These are phyloP conservation scores for Gymnopilus junonius DNA, from an alignment of 768 basidiomycete species.

Conservation along the genomic window DNA sequence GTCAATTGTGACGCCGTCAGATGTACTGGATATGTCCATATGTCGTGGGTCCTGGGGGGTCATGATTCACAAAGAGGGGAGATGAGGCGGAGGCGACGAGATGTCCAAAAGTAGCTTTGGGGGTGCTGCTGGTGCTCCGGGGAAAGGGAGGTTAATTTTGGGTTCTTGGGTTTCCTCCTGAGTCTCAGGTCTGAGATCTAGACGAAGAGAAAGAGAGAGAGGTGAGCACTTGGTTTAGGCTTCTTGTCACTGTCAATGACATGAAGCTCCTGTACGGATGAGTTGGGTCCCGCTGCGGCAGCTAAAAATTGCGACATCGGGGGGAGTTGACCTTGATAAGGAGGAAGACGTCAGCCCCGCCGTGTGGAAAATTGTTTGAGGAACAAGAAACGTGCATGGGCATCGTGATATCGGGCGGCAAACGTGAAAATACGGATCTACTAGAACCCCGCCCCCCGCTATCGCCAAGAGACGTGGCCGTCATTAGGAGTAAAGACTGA, in stretches of 20 bases:
- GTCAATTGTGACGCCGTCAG: background rate
- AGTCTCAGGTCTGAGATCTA: background rate
- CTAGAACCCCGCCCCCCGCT: background rate
- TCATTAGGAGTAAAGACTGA: background rate
- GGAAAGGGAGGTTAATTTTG: constrained; percentile 2
- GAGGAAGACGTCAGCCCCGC: background rate
- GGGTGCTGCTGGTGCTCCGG: constrained; percentile 1
- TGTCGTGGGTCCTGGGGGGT: no score
- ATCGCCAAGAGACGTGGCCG: background rate
- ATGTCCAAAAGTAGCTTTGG: constrained; percentile 4
- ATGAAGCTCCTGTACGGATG: no score
- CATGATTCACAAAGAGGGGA: no score
- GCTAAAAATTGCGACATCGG: background rate
- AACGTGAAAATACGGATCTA: constrained; percentile 2
- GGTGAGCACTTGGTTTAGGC: no score
- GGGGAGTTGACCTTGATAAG: background rate
- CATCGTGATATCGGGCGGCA: background rate
- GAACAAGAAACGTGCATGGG: background rate
- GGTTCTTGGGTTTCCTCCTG: background rate
- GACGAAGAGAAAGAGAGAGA: background rate
- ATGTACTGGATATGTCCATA: background rate
- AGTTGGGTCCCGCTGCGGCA: background rate
- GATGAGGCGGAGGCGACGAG: constrained; percentile 12
- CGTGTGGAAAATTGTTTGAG: background rate
- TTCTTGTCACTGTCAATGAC: no score